Conservation (phyloP, 495 filamentous ascomycete genomes). For the Penicillium parvum region DNA sequence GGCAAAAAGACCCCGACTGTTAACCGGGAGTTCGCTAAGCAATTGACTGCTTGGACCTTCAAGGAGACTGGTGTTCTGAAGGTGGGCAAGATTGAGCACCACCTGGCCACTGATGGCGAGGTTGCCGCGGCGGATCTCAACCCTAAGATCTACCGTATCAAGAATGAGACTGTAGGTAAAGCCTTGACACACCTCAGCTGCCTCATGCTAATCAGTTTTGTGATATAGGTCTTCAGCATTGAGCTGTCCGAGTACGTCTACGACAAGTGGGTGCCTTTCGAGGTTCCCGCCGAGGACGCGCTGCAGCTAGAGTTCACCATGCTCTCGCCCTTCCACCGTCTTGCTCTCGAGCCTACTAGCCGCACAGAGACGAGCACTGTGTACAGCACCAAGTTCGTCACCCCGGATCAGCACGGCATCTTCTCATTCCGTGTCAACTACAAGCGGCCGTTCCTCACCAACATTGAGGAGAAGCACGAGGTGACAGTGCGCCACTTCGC, state of each 20-base stretch:
- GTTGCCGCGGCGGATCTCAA: constrained; percentile 52
- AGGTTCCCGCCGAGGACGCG: constrained; percentile 59
- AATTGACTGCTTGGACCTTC: constrained; percentile 86
- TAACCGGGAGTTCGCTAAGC: constrained; percentile 82
- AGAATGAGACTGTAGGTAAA: constrained; percentile 86
- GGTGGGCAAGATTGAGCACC: constrained; percentile 78
- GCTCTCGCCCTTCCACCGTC: constrained; percentile 97
- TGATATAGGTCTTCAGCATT: constrained; percentile 71
- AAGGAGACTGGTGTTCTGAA: constrained; percentile 86
- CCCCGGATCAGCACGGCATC: constrained; percentile 96
- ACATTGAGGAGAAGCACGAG: constrained; percentile 89
- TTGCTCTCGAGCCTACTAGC: constrained; percentile 57
- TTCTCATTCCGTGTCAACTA: constrained; percentile 97
- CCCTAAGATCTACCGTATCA: constrained; percentile 89
- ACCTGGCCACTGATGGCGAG: constrained; percentile 50
- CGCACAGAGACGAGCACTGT: constrained; percentile 64
- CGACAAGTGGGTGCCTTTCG: constrained; percentile 69
- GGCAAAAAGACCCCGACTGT: constrained; percentile 57
- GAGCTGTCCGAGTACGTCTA: constrained; percentile 78
- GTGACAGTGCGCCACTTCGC: constrained; percentile 94
- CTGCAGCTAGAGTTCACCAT: constrained; percentile 97
- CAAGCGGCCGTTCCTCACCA: constrained; percentile 86
- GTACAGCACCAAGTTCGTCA: constrained; percentile 69
- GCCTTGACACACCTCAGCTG: constrained; percentile 3
- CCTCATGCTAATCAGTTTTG: constrained; percentile 19